phyloP scores from a whole-genome alignment of 2,329 filamentous ascomycete genomes.

The Venturia oleaginea region DNA sequence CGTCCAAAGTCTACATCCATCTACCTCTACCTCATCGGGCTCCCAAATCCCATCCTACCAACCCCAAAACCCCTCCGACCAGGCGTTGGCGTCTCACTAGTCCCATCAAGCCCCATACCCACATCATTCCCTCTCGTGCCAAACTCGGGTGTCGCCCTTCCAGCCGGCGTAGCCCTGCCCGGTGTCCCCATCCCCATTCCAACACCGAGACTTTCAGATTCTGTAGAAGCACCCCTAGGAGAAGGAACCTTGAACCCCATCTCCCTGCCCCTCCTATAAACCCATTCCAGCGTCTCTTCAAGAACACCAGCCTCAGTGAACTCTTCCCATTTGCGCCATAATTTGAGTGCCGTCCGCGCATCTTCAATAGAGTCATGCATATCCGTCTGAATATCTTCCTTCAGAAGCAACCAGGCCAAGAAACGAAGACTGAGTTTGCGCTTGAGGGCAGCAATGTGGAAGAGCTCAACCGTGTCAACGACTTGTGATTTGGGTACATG shows the following conservation, averaged over 20 bases:
- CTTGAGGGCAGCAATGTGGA: slow-evolving; percentile 70
- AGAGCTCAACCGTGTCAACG: slow-evolving; percentile 88
- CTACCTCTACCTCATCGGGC: slow-evolving; percentile 23
- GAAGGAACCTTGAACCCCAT: slow-evolving; percentile 30
- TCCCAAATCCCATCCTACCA: slow-evolving; percentile 23
- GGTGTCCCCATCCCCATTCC: slow-evolving; percentile 4
- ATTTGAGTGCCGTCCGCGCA: slow-evolving; percentile 76
- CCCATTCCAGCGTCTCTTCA: slow-evolving; percentile 74
- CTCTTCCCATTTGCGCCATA: slow-evolving; percentile 85
- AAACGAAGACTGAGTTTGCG: slow-evolving; percentile 89
- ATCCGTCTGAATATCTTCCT: slow-evolving; percentile 87
- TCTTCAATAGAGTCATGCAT: slow-evolving; percentile 96
- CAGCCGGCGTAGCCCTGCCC: not conserved
- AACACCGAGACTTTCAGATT: not conserved
- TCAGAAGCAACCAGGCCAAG: slow-evolving; percentile 80
- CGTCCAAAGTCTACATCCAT: not conserved
- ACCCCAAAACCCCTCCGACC: slow-evolving; percentile 18
- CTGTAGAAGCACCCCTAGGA: slow-evolving; percentile 3
- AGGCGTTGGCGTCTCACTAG: slow-evolving; percentile 27
- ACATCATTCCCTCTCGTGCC: slow-evolving; percentile 16
- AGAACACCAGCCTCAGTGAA: slow-evolving; percentile 79
- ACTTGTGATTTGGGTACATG: slow-evolving; percentile 84
- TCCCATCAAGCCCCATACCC: slow-evolving; percentile 16
- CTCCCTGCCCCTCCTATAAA: slow-evolving; percentile 60
- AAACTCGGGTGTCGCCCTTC: slow-evolving; percentile 3